Percentiles rank a stretch among this genome's conserved stretches.
These are phyloP conservation scores for Anethum foeniculum DNA, from an alignment of 140 eudicot genomes.

Conservation along the genomic window DNA sequence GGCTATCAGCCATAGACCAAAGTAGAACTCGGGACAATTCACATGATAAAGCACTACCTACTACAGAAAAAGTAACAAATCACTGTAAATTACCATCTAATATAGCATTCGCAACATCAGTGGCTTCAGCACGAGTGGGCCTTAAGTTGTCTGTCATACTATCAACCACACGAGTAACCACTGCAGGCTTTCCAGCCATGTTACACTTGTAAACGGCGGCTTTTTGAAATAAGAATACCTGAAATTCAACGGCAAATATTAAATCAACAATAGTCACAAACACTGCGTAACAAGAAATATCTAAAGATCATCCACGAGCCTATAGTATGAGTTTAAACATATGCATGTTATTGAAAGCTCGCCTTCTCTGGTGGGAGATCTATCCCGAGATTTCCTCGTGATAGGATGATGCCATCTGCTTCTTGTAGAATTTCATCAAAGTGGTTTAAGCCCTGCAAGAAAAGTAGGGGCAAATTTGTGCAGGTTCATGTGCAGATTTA, in stretches of 20 bases:
- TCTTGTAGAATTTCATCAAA: slow-evolving; percentile 95
- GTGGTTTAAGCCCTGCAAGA: slow-evolving; percentile 76
- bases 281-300: background rate
- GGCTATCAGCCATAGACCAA: background rate
- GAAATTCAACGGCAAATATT: slow-evolving; percentile 3
- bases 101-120: slow-evolving; percentile 80
- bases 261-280: background rate
- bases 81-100: slow-evolving; percentile 38
- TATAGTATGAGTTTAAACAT: background rate
- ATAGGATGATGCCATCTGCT: slow-evolving; percentile 96
- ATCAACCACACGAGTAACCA: slow-evolving; percentile 71
- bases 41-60: background rate
- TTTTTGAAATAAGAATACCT: slow-evolving; percentile 74
- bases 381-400: slow-evolving; percentile 97
- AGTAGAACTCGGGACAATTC: background rate
- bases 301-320: background rate
- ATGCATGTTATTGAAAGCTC: slow-evolving; percentile 2
- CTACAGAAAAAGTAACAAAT: background rate
- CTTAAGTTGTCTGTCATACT: slow-evolving; percentile 71
- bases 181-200: slow-evolving; percentile 84
- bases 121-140: slow-evolving; percentile 81
- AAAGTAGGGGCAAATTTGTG: background rate
- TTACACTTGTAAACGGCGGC: slow-evolving; percentile 71
- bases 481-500: background rate
- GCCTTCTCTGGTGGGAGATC: slow-evolving; percentile 99